These are phyloP conservation scores for Croton setiger DNA, from an alignment of 441 rosid species.

Conservation along the genomic window DNA sequence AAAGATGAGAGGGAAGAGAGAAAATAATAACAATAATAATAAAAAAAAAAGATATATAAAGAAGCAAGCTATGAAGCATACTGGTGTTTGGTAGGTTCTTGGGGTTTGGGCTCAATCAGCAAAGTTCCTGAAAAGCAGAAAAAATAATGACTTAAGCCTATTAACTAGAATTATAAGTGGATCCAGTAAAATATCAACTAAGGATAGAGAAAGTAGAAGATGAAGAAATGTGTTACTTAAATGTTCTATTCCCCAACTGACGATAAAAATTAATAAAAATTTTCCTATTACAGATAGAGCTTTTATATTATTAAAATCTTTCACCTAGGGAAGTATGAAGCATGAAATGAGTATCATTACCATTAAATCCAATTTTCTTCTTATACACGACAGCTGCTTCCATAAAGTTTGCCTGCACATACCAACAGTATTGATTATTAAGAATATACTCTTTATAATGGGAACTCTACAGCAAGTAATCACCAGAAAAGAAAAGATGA, in stretches of 20 bases:
- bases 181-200: not conserved
- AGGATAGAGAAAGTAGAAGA: not conserved
- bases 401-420: conserved; percentile 68
- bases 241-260: no score
- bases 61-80: conserved; percentile 25
- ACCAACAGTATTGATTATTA: not conserved
- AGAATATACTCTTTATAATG: not conserved
- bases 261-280: not conserved
- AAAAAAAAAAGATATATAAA: not conserved
- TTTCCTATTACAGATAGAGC: not conserved
- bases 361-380: conserved; percentile 96
- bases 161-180: conserved; percentile 2
- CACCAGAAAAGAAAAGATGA: not conserved
- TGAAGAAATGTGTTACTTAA: not conserved
- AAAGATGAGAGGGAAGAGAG: not conserved
- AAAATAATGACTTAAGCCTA: not conserved
- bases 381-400: conserved; percentile 91
- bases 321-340: not conserved
- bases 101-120: conserved; percentile 97
- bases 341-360: conserved; percentile 32
- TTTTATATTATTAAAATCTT: not conserved
- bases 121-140: conserved; percentile 55
- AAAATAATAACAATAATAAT: not conserved
- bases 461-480: not conserved
- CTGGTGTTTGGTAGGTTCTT: conserved; percentile 99